Percentiles rank a stretch among this genome's conserved stretches.
These are phyloP conservation scores for Colletotrichum tabaci DNA, from an alignment of 2,329 filamentous ascomycete genomes.

Conservation along the genomic window DNA sequence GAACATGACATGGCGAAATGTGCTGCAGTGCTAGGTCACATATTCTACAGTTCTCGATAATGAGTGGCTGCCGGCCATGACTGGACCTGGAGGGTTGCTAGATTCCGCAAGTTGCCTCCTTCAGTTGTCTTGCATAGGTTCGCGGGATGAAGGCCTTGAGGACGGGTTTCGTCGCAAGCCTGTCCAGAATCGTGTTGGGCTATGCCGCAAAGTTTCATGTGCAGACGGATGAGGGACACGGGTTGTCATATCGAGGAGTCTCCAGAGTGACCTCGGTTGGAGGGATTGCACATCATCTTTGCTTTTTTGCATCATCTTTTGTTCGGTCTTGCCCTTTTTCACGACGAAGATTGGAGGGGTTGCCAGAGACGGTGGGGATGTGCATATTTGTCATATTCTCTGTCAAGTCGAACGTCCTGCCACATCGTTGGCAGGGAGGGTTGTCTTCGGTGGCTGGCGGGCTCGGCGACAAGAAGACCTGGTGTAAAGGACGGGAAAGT, in stretches of 20 bases:
- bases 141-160: conserved; percentile 3
- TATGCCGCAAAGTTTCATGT: conserved; percentile 26
- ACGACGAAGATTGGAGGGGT: conserved; percentile 17
- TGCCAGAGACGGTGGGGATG: conserved; percentile 15
- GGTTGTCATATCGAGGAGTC: conserved; percentile 19
- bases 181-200: conserved; percentile 14
- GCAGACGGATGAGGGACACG: conserved; percentile 3
- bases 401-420: conserved; percentile 1
- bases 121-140: background rate
- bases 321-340: background rate
- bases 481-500: background rate
- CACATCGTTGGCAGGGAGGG: conserved; percentile 19
- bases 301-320: conserved; percentile 15
- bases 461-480: background rate
- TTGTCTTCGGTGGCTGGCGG: conserved; percentile 6
- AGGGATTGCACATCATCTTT: conserved; percentile 10
- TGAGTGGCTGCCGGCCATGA: background rate
- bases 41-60: background rate
- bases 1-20: background rate
- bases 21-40: conserved; percentile 2
- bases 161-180: conserved; percentile 18
- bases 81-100: conserved; percentile 4
- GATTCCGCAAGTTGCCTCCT: background rate
- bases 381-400: conserved; percentile 27
- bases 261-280: conserved; percentile 5